Base-by-base conservation (phyloP, 352 stramenopile genomes). In the Phytophthora pistaciae region DNA sequence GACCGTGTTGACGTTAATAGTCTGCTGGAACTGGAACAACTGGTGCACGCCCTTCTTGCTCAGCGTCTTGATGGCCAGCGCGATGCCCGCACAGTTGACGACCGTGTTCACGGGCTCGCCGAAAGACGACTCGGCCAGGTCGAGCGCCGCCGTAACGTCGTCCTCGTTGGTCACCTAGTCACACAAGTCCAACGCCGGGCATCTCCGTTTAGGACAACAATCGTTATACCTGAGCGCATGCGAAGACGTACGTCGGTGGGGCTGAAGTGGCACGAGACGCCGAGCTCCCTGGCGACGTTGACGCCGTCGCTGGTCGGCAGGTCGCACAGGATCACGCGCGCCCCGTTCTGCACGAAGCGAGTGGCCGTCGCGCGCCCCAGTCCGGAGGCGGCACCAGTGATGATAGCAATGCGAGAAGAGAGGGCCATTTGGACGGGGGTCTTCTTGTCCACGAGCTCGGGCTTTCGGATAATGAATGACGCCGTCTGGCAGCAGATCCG, bases 1-100 rank as follows among this genome's bases (percentile, higher is more conserved):
- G 42, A 98, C 83, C 2, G 96, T 92, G 82, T 99, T 99, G 21
- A 99, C 88, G 25, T 95, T 92, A 29, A 99, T 78, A n/a, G 97
- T 97, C 60, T 98, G 89, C 66, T 93, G 84, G 78, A 99, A 99
- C 70, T 97, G 87, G 63, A 93, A 92, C 23, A 98, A 80, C 59
- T 96, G 85, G 85, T 99, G 95, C 58, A 89, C 82, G 23, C 91
- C 75, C 74, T 98, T 98, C 78, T 98, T 98, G 53, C 60, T 82
- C 36, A 99, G 66, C 20, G 93, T 99, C 75, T 97, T 98, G 68
- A 93, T 91, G 2, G 97, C 94, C 25, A 95, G 68, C 13, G 89
- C 96, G 68, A 99, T 97, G 50, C 98, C 98, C 8, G 98, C 98
- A 78, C 97, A 99, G 74, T 98, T 99, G 42, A 99, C 83, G 9